Conservation (phyloP, 805 yeast species). For the Kuraishia capsulata region DNA sequence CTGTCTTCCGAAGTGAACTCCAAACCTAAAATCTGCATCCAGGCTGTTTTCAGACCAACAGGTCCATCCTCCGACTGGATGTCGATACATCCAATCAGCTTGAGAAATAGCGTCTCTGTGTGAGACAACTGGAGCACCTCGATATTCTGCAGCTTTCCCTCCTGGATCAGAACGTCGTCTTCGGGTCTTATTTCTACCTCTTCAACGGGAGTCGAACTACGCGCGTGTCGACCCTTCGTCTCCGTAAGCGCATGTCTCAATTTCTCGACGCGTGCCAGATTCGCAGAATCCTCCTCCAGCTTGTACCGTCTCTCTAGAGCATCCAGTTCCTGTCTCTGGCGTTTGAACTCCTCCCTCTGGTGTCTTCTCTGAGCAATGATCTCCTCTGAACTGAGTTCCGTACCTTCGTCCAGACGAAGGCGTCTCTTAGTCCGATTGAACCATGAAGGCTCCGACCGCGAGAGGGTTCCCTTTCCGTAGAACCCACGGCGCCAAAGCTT, state of each 20-base stretch:
- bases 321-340: conserved; percentile 55
- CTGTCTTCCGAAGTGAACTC: conserved; percentile 17
- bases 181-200: conserved; percentile 22
- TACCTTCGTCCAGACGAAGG: conserved; percentile 29
- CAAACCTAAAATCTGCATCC: not conserved
- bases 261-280: conserved; percentile 25
- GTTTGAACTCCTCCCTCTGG: conserved; percentile 66
- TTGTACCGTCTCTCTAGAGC: conserved; percentile 26
- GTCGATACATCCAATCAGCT: conserved; percentile 28
- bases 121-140: conserved; percentile 59
- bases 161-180: conserved; percentile 23
- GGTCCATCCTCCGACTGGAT: not conserved
- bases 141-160: conserved; percentile 11
- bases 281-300: conserved; percentile 7
- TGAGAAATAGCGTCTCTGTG: conserved; percentile 64
- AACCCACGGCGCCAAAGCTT: conserved; percentile 79
- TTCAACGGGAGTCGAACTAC: not conserved
- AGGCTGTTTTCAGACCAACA: not conserved
- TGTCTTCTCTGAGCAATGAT: conserved; percentile 64
- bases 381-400: conserved; percentile 53
- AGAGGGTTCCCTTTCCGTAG: conserved; percentile 85
- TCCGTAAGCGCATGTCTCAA: not conserved
- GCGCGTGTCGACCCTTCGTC: too few species aligned
- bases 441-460: conserved; percentile 95
- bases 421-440: conserved; percentile 50